These are phyloP conservation scores for Eimeria sp. DNA, from an alignment of 169 alveolate genomes.

Conservation along the genomic window DNA sequence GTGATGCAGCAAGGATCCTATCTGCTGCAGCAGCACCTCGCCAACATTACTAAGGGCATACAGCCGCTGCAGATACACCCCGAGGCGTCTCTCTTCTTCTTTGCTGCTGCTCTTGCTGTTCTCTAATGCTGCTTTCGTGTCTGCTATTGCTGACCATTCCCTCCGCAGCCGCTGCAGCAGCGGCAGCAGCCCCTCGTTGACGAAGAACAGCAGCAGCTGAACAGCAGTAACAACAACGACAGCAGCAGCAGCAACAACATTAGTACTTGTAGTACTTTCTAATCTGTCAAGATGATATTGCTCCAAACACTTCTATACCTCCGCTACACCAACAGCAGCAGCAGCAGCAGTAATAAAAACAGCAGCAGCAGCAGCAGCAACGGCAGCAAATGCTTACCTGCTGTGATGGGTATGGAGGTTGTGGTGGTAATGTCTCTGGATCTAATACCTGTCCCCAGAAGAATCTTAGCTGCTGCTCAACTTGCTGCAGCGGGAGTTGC, in stretches of 20 bases:
- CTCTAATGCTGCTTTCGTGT: conserved; percentile 37
- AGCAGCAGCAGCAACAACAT: neutral
- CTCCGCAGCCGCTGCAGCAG: too few species aligned
- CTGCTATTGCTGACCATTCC: conserved; percentile 52
- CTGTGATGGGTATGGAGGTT: conserved; percentile 73
- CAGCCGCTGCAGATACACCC: conserved; percentile 66
- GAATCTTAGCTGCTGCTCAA: conserved; percentile 73
- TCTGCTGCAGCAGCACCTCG: conserved; percentile 62
- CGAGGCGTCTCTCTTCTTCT: conserved; percentile 63
- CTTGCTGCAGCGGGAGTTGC: conserved; percentile 75
- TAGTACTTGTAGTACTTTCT: neutral
- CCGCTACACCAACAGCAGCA: neutral
- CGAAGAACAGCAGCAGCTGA: conserved; percentile 68
- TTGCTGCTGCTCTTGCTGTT: conserved; percentile 42
- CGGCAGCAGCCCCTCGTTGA: conserved; percentile 52
- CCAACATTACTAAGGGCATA: conserved; percentile 60
- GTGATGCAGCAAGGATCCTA: conserved; percentile 66
- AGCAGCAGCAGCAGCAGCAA: conserved; percentile 27
- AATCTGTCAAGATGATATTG: too few species aligned
- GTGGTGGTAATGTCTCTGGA: conserved; percentile 72
- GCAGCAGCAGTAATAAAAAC: neutral
- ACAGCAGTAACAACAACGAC: too few species aligned
- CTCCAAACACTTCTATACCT: too few species aligned
- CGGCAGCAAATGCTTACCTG: conserved; percentile 7
- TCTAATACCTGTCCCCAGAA: conserved; percentile 69